Base-by-base conservation (phyloP, 345 rosid species). In the Acer campestre region DNA sequence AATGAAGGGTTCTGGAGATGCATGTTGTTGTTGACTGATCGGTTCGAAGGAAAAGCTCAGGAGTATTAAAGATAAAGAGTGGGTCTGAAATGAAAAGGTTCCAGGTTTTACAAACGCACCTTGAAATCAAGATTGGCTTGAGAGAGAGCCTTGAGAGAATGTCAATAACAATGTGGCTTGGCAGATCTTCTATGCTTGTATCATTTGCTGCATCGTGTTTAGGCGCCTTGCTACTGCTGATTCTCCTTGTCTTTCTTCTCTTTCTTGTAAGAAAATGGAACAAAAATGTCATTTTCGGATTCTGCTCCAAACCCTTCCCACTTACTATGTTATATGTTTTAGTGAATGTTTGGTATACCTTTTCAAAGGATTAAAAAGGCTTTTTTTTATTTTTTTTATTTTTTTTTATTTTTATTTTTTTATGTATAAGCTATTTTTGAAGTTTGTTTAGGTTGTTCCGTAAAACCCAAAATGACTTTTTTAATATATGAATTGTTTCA, bases 31-130 rank as follows among this genome's bases (percentile, higher is more conserved):
- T 62, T 5, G 67, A 16, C 27, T 13, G 51, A 61, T 68, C 67
- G 6, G 61, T 68, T 53, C 84, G 53, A 44, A 77, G 80, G 72
- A 68, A 74, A 12, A 74, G 76, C 23, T 77, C 72, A n/a, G 17
- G 10, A 63, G 9, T 56, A 12, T 67, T 49, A 5, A 18, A 62
- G n/a, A 79, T 46, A 77, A 81, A 81, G 56, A 25, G 44, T 53
- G 79, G 68, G 40, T 69, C 51, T 2, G 75, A 75, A 29, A 78
- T 73, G 18, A 68, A 16, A 23, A n/a, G 25, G 70, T 40, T 13
- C 77, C 64, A 77, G 62, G 66, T 46, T 67, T 73, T 59, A 22
- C 78, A 81, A 10, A 76, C 77, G 51, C 83, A 73, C 76, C 74
- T 81, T 68, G 75, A 76, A 31, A 49, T 10, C 6, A 61, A 23